These are phyloP conservation scores for Batrachochytrium dendrobatidis DNA, from an alignment of 371 early-diverging fungal genomes.

Conservation along the genomic window DNA sequence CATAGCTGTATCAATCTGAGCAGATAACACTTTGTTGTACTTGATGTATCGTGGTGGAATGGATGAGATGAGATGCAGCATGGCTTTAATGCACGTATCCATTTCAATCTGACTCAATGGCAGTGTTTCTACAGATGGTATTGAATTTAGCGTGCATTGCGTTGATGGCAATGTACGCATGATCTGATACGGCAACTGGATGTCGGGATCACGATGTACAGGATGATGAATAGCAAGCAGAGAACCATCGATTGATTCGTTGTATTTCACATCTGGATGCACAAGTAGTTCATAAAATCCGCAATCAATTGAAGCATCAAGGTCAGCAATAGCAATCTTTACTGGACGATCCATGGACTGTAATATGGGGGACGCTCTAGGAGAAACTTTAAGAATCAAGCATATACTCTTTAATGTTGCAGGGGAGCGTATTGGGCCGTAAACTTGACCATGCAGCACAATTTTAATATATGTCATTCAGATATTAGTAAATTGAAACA, in stretches of 20 bases:
- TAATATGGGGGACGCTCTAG: slow-evolving; percentile 12
- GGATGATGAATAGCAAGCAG: neutral
- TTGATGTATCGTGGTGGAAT: slow-evolving; percentile 24
- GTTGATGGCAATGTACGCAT: neutral
- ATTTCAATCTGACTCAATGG: slow-evolving; percentile 4
- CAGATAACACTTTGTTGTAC: slow-evolving; percentile 20
- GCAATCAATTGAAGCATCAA: neutral
- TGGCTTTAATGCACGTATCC: slow-evolving; percentile 18
- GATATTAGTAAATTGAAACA: no score
- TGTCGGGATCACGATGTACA: neutral
- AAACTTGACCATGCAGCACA: slow-evolving; percentile 8
- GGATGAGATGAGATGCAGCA: slow-evolving; percentile 17
- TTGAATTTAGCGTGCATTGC: neutral
- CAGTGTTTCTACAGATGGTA: neutral
- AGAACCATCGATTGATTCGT: slow-evolving; percentile 1
- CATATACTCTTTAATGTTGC: slow-evolving; percentile 13
- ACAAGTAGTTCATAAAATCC: slow-evolving; percentile 14
- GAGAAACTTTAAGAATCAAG: slow-evolving; percentile 14
- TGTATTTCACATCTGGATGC: slow-evolving; percentile 5
- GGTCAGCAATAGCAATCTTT: neutral
- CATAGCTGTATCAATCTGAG: slow-evolving; percentile 13
- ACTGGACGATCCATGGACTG: neutral
- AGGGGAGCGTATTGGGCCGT: slow-evolving; percentile 19
- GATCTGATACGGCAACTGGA: neutral
- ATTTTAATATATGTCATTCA: slow-evolving; percentile 27